These are phyloP conservation scores for Wickerhamiella azyma DNA, from an alignment of 805 yeast species.

Conservation along the genomic window DNA sequence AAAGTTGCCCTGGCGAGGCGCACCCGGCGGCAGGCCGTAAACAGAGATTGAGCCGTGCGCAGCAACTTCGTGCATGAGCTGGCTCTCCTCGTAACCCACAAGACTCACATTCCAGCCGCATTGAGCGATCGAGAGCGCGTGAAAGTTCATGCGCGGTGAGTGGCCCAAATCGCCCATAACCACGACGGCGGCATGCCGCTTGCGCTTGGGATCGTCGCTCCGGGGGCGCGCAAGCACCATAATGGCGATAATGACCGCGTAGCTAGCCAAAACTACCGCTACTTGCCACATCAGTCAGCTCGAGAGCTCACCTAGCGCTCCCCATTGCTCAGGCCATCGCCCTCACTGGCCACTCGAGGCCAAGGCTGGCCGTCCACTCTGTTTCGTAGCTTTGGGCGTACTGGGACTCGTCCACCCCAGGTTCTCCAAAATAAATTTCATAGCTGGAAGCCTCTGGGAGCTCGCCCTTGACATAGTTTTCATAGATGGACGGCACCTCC, in stretches of 20 bases:
- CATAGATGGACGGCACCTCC: not conserved
- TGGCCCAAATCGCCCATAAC: conserved; percentile 92
- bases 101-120: conserved; percentile 62
- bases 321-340: no score
- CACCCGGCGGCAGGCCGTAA: conserved; percentile 20
- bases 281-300: not conserved
- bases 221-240: not conserved
- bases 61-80: conserved; percentile 19
- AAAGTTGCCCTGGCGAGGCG: conserved; percentile 31
- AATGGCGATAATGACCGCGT: not conserved
- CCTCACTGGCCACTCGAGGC: conserved; percentile 3
- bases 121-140: conserved; percentile 62
- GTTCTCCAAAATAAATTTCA: not conserved
- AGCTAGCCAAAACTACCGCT: not conserved
- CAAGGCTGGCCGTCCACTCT: not conserved
- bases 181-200: conserved; percentile 53
- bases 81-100: conserved; percentile 51
- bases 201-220: conserved; percentile 14
- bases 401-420: not conserved
- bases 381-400: not conserved
- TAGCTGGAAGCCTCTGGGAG: not conserved
- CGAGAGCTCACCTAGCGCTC: no score
- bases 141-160: conserved; percentile 90
- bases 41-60: conserved; percentile 21
- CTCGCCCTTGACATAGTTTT: conserved; percentile 2